A percentile compares a stretch with the other conserved stretches of the same genome.
These are phyloP conservation scores for Cicer bijugum DNA, from an alignment of 306 rosid genomes.

Conservation along the genomic window DNA sequence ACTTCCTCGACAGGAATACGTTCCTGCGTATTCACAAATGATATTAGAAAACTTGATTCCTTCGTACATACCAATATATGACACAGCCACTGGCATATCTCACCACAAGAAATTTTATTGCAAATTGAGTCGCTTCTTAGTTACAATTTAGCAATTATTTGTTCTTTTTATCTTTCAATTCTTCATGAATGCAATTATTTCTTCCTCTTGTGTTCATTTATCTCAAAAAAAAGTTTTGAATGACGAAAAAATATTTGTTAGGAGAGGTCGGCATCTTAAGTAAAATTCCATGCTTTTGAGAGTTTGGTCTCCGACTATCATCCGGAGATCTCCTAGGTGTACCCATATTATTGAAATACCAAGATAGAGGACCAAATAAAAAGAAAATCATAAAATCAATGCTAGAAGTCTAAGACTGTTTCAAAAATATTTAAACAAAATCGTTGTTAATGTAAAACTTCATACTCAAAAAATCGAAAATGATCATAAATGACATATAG, in stretches of 20 bases:
- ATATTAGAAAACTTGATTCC: slow-evolving; percentile 25
- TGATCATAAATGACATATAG: no score
- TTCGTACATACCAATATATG: neutral
- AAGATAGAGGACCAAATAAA: no score
- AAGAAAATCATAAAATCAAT: neutral
- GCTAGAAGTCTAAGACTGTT: neutral
- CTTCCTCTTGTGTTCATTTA: neutral
- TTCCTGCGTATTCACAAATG: slow-evolving; percentile 63
- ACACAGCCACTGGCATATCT: slow-evolving; percentile 8
- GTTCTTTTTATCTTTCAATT: neutral
- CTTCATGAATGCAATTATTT: slow-evolving; percentile 6
- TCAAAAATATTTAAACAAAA: no score
- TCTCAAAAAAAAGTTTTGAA: neutral
- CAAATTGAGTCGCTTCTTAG: neutral
- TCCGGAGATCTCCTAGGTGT: no score
- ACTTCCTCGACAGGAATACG: slow-evolving; percentile 92
- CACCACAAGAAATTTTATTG: slow-evolving; percentile 26
- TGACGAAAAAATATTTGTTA: neutral
- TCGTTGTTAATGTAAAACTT: no score
- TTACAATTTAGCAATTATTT: slow-evolving; percentile 13
- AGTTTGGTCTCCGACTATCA: no score
- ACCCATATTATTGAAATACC: no score
- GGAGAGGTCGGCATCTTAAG: no score
- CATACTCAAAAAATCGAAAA: no score
- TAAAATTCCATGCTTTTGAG: no score